Conservation (phyloP, 2,329 filamentous ascomycete genomes). For the Pseudonectria foliicola region DNA sequence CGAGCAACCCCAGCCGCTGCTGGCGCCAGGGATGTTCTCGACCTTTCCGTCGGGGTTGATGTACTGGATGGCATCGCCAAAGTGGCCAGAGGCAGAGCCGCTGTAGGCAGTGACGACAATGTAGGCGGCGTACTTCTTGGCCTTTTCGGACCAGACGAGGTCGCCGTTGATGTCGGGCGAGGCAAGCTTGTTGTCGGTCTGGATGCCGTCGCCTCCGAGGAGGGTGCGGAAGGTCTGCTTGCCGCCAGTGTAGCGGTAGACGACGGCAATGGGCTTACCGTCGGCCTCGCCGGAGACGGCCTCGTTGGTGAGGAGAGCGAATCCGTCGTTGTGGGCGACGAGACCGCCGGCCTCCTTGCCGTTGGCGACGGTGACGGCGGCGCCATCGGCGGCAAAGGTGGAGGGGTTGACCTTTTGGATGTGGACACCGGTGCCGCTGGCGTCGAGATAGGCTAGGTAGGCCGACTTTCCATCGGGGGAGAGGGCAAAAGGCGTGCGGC, state of each 20-base stretch:
- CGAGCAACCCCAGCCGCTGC: conserved; percentile 52
- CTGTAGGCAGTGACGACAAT: conserved; percentile 54
- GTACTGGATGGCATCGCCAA: conserved; percentile 44
- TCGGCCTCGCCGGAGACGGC: conserved; percentile 42
- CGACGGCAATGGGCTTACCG: conserved; percentile 46
- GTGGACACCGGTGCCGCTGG: conserved; percentile 47
- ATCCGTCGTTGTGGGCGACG: conserved; percentile 57
- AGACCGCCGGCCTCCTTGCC: conserved; percentile 54
- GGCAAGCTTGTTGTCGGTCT: conserved; percentile 38
- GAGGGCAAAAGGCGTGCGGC: conserved; percentile 55
- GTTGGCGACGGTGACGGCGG: conserved; percentile 42
- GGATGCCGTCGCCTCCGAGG: conserved; percentile 49
- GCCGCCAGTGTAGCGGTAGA: conserved; percentile 52
- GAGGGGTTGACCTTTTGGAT: conserved; percentile 48
- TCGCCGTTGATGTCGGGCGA: conserved; percentile 57
- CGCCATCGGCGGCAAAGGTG: conserved; percentile 47
- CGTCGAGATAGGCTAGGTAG: conserved; percentile 54
- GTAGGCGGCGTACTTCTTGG: conserved; percentile 53
- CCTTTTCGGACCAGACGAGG: conserved; percentile 50
- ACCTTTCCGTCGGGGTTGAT: conserved; percentile 43
- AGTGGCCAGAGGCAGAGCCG: conserved; percentile 48
- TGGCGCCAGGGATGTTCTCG: conserved; percentile 43
- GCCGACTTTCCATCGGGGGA: conserved; percentile 53
- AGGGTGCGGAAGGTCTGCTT: conserved; percentile 51
- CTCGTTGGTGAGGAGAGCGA: conserved; percentile 55